These are phyloP conservation scores for Penicillium rolfsii DNA, from an alignment of 2,329 filamentous ascomycete species.

Conservation along the genomic window DNA sequence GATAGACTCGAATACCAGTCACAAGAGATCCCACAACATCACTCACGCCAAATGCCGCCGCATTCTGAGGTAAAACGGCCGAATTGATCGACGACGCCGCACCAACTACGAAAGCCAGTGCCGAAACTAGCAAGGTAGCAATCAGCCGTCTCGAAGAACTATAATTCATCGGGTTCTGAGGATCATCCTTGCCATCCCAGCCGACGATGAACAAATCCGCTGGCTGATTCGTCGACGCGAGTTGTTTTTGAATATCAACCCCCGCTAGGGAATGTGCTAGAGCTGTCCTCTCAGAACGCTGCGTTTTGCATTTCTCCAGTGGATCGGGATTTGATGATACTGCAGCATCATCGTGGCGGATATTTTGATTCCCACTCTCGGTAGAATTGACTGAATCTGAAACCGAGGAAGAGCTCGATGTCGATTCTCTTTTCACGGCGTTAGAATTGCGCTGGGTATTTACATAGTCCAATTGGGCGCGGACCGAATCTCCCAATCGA, in stretches of 20 bases:
- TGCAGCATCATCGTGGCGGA: not conserved
- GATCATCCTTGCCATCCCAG: slow-evolving; percentile 45
- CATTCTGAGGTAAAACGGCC: slow-evolving; percentile 51
- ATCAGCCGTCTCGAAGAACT: slow-evolving; percentile 38
- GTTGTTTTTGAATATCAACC: slow-evolving; percentile 17
- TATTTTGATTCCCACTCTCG: not conserved
- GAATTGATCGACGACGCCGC: slow-evolving; percentile 59
- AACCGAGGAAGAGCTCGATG: too few relatives aligned
- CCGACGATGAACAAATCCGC: slow-evolving; percentile 43
- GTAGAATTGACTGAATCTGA: not conserved
- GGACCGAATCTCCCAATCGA: slow-evolving; percentile 24
- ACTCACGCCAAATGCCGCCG: slow-evolving; percentile 52
- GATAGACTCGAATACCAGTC: slow-evolving; percentile 37
- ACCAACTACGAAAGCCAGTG: slow-evolving; percentile 56
- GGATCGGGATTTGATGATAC: not conserved
- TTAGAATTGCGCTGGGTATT: slow-evolving; percentile 3
- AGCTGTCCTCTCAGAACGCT: slow-evolving; percentile 1
- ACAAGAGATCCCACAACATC: slow-evolving; percentile 56
- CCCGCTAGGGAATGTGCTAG: slow-evolving; percentile 16
- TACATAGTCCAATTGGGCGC: slow-evolving; percentile 19
- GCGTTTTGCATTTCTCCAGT: not conserved
- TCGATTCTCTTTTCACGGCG: slow-evolving; percentile 4
- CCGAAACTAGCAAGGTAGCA: slow-evolving; percentile 49
- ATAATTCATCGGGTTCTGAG: slow-evolving; percentile 47
- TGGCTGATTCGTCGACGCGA: slow-evolving; percentile 21